Evolutionary conservation across 148 eudicot species (phyloP).

Genomic region (Amaranthus cruentus): DNA sequence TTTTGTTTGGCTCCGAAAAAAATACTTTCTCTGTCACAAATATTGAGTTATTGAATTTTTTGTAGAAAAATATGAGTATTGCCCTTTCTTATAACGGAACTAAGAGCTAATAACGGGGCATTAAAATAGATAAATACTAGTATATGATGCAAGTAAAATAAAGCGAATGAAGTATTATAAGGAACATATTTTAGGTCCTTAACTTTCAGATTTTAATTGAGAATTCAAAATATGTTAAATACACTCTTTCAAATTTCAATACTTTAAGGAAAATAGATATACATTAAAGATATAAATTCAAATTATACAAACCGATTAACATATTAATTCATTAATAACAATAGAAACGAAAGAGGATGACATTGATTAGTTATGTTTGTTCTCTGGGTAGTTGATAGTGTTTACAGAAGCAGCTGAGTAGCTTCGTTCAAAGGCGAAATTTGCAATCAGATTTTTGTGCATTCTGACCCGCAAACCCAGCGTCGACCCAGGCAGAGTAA

Average conservation of each 20-base stretch:
- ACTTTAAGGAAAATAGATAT: background rate
- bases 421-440: slow-evolving; percentile 21
- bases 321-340: background rate
- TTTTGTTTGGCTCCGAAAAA: background rate
- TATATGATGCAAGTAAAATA: no score
- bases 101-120: no score
- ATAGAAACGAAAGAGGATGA: background rate
- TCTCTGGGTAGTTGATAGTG: background rate
- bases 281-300: background rate
- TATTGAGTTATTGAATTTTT: no score
- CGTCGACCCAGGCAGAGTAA: slow-evolving; percentile 50
- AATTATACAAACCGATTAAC: background rate
- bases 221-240: no score
- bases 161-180: no score
- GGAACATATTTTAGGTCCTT: no score
- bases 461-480: slow-evolving; percentile 39
- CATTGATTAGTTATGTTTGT: background rate
- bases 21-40: background rate
- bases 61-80: no score
- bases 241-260: no score
- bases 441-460: slow-evolving; percentile 32
- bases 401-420: background rate
- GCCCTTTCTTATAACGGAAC: no score
- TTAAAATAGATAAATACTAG: no score
- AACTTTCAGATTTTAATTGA: no score